Percentiles rank a stretch among this genome's conserved stretches.
Evolutionary conservation across 1,284 basidiomycete genomes (phyloP).

Genomic region (Wolfiporia cocos): DNA sequence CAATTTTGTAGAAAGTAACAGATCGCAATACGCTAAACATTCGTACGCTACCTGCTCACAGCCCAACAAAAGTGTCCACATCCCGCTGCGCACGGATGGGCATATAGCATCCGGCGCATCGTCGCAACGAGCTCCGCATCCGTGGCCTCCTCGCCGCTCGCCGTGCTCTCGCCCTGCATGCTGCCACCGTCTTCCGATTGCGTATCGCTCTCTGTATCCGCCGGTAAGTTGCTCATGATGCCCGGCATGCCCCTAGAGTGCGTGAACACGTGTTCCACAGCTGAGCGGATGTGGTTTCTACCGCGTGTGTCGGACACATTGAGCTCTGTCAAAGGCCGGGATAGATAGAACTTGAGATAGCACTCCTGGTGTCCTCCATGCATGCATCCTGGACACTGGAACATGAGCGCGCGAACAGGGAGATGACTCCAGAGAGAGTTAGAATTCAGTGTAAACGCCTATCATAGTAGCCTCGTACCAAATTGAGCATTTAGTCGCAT

Average conservation of each 20-base stretch:
- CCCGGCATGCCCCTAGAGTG: slow-evolving; percentile 12
- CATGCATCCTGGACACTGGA: slow-evolving; percentile 66
- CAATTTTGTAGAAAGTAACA: too few species aligned
- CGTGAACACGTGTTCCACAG: slow-evolving; percentile 6
- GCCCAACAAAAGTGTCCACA: slow-evolving; percentile 27
- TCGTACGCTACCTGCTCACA: neutral
- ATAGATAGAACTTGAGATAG: slow-evolving; percentile 57
- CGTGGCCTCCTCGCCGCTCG: slow-evolving; percentile 3
- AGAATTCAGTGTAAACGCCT: too few species aligned
- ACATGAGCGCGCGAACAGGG: slow-evolving; percentile 60
- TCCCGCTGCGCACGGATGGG: slow-evolving; percentile 25
- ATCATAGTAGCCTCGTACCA: slow-evolving; percentile 45
- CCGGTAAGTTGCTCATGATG: slow-evolving; percentile 11
- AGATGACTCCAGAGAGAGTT: slow-evolving; percentile 45
- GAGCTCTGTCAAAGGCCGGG: slow-evolving; percentile 38
- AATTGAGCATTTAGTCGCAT: slow-evolving; percentile 54
- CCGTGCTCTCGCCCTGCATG: slow-evolving; percentile 11
- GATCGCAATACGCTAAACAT: too few species aligned
- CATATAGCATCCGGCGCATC: slow-evolving; percentile 4
- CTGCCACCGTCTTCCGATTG: slow-evolving; percentile 15
- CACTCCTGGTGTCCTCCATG: slow-evolving; percentile 76
- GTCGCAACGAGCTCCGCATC: neutral
- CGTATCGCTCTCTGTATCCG: slow-evolving; percentile 9
- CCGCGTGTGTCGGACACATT: slow-evolving; percentile 4
- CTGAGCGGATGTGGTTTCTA: neutral